A percentile compares a stretch with the other conserved stretches of the same genome.
Conservation (phyloP, 2,329 filamentous ascomycete species). For the Cytospora leucostoma region DNA sequence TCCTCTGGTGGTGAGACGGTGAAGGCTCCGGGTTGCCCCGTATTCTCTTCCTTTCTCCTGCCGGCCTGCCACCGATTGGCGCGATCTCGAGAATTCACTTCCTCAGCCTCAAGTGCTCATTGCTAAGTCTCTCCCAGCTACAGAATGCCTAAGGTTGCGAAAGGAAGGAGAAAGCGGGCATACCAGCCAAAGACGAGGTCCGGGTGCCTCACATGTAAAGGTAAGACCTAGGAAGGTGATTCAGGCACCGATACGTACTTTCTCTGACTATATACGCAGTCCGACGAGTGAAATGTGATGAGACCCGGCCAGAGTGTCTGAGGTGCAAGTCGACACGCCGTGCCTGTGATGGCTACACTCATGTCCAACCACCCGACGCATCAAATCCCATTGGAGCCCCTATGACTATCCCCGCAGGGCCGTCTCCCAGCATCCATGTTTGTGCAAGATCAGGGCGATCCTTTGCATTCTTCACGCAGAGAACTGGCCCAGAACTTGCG, state of each 20-base stretch:
- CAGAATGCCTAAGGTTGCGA: conserved; percentile 8
- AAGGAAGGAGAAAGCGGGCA: conserved; percentile 11
- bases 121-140: neutral
- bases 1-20: too few relatives aligned
- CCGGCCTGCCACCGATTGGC: neutral
- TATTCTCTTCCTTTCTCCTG: neutral
- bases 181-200: conserved; percentile 3
- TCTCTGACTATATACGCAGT: conserved; percentile 1
- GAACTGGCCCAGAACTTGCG: neutral
- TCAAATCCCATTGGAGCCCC: neutral
- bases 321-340: conserved; percentile 6
- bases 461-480: conserved; percentile 1
- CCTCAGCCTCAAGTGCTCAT: too few relatives aligned
- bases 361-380: neutral
- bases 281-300: conserved; percentile 4
- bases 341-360: conserved; percentile 4
- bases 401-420: neutral
- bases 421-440: neutral
- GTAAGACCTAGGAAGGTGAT: neutral
- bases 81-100: too few relatives aligned
- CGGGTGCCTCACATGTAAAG: conserved; percentile 6
- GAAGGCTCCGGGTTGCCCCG: too few relatives aligned
- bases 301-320: conserved; percentile 3
- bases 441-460: neutral
- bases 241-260: neutral